These are phyloP conservation scores for Gonapodya sp. DNA, from an alignment of 192 early-diverging fungal species.

Conservation along the genomic window DNA sequence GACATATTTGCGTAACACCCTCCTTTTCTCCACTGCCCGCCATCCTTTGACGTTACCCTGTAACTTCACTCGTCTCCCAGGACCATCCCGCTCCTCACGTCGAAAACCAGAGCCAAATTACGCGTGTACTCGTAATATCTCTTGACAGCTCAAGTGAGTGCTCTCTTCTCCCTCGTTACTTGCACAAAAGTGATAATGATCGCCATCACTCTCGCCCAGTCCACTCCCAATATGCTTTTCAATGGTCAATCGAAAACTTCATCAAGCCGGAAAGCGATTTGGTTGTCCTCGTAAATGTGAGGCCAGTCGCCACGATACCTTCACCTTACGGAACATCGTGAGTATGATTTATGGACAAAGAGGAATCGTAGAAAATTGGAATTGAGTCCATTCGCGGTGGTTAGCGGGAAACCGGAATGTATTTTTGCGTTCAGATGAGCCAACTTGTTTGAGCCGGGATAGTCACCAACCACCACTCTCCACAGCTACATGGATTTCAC, in stretches of 20 bases:
- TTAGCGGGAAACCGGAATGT: too few species aligned
- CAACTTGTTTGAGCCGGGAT: too few species aligned
- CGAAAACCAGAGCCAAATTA: not conserved
- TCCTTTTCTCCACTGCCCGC: not conserved
- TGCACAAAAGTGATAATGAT: not conserved
- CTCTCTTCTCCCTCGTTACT: too few species aligned
- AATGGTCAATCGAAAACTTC: slow-evolving; percentile 28
- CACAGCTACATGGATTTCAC: slow-evolving; percentile 22
- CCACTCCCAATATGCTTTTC: slow-evolving; percentile 24
- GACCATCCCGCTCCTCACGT: not conserved
- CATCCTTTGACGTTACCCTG: not conserved
- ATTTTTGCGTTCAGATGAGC: too few species aligned
- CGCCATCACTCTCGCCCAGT: slow-evolving; percentile 20
- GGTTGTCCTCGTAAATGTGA: slow-evolving; percentile 29
- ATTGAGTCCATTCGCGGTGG: not conserved
- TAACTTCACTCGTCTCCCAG: not conserved
- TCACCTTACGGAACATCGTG: slow-evolving; percentile 16
- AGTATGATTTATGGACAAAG: not conserved
- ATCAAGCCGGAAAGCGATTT: slow-evolving; percentile 23
- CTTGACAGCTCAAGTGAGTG: not conserved
- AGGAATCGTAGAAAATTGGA: not conserved
- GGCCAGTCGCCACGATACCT: slow-evolving; percentile 23
- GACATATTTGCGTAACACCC: too few species aligned
- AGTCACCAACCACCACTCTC: too few species aligned
- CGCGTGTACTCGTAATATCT: not conserved